These are phyloP conservation scores for Penicillium desertorum DNA, from an alignment of 495 filamentous ascomycete genomes.

Conservation along the genomic window DNA sequence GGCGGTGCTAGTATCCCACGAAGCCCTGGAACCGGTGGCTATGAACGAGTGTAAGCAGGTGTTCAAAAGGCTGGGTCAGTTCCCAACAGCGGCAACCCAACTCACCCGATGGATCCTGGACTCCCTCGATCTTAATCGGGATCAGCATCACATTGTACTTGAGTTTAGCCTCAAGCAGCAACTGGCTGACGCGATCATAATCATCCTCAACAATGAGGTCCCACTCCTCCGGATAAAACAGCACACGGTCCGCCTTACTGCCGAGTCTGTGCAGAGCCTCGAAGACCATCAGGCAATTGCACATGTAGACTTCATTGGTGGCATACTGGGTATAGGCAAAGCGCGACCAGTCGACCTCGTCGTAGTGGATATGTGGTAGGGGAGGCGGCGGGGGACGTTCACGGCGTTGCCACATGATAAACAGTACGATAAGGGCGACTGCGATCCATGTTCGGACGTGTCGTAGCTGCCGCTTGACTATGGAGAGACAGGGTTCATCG, in stretches of 20 bases:
- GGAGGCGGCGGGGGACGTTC: constrained; percentile 25
- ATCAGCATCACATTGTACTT: constrained; percentile 60
- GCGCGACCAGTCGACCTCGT: constrained; percentile 56
- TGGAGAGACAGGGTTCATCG: constrained; percentile 35
- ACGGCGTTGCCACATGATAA: constrained; percentile 34
- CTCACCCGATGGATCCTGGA: constrained; percentile 41
- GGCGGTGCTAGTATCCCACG: constrained; percentile 64
- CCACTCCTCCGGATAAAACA: constrained; percentile 66
- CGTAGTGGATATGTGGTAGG: constrained; percentile 40
- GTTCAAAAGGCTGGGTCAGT: not conserved
- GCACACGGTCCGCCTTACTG: constrained; percentile 61
- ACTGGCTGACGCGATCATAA: constrained; percentile 50
- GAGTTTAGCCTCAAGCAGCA: constrained; percentile 60
- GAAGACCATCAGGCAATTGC: constrained; percentile 76
- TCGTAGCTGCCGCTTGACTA: constrained; percentile 41
- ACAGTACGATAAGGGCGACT: constrained; percentile 31
- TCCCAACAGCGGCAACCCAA: constrained; percentile 3
- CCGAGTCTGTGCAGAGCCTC: constrained; percentile 59
- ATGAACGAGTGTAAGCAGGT: not conserved
- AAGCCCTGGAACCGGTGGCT: constrained; percentile 27
- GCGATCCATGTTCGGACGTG: constrained; percentile 40
- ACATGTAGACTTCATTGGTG: constrained; percentile 65
- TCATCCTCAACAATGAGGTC: constrained; percentile 39
- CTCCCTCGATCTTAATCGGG: constrained; percentile 58
- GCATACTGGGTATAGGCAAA: constrained; percentile 75